Evolutionary conservation across 2,329 filamentous ascomycete species (phyloP), one percentile per base, ranked within the genome.

Genomic region (Aspergillus fructus): DNA sequence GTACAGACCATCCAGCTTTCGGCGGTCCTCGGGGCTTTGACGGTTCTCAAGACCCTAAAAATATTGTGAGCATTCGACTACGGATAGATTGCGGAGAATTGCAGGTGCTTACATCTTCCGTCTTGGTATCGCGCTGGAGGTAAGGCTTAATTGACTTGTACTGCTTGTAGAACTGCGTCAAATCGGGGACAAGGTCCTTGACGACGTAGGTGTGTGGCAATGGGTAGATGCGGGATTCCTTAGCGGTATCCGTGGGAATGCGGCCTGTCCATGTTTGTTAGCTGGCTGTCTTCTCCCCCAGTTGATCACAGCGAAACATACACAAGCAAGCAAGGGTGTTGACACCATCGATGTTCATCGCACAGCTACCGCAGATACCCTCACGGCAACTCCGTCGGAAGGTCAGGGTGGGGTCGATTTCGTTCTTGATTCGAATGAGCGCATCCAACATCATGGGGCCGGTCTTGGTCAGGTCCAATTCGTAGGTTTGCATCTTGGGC

Each of bases 101-200:
- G 17, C 27, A 5, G 8, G 4, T 51, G 83, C 89, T 75, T 84
- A 96, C 91, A 74, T 97, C 90, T 66, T 87, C 85, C 43, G 91
- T 81, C 55, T 90, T 89, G 27, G 91, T 94, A 63, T 93, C 89
- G 72, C 92, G 87, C 82, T 97, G 94, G 53, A 99, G 87, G 77
- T 96, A 99, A 43, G 94, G 94, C 87, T 97, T 96, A 81, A 99
- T 97, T 15, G 93, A 97, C 81, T 97, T 96, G 86, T 99, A 99
- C 84, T 99, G 94, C 85, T 97, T 97, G 87, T 99, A 99, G 82
- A 99, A 97, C 73, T 94, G 90, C 62, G 94, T 99, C 81, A 99
- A 82, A 75, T 99, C 94, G 59, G 94, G 93, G 34, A 99, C 94
- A 62, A 99, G 87, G 76, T 99, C 94, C 86, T 97, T 99, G 80